Evolutionary conservation across 257 asterid species (phyloP).

Genomic region (Striga asiatica): DNA sequence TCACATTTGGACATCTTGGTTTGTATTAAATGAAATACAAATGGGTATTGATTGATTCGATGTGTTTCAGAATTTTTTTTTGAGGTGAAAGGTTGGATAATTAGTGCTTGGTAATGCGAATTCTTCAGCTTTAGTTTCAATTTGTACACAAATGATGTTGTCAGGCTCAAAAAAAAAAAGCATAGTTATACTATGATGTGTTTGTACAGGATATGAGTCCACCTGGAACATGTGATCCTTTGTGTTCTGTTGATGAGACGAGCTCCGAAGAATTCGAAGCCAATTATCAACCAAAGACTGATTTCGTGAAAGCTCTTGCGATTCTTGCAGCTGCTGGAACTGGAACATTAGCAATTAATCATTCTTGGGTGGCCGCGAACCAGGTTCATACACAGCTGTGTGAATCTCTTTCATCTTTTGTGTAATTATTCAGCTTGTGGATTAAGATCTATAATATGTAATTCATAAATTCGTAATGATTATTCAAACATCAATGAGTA

Average conservation of each 20-base stretch:
- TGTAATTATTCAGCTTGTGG: no score
- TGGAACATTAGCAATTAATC: conserved; percentile 82
- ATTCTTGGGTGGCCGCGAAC: conserved; percentile 90
- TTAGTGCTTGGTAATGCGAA: no score
- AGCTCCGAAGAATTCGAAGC: conserved; percentile 66
- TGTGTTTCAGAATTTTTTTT: neutral
- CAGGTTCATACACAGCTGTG: conserved; percentile 42
- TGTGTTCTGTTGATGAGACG: conserved; percentile 81
- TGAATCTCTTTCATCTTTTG: neutral
- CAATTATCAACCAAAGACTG: conserved; percentile 73
- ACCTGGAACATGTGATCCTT: conserved; percentile 85
- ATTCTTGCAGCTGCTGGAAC: conserved; percentile 72
- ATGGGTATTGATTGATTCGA: neutral
- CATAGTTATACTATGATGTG: no score
- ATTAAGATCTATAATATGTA: no score
- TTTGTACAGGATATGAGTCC: conserved; percentile 33
- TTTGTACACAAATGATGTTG: no score
- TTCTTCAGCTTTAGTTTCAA: no score
- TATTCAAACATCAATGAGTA: no score
- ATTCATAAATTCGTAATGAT: no score
- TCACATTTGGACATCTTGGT: neutral
- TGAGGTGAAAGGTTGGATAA: neutral
- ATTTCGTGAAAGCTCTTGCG: conserved; percentile 78
- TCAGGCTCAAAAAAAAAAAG: no score
- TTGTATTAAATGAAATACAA: neutral